Conservation (phyloP, 2,329 filamentous ascomycete genomes). For the Neoascochyta sp. region DNA sequence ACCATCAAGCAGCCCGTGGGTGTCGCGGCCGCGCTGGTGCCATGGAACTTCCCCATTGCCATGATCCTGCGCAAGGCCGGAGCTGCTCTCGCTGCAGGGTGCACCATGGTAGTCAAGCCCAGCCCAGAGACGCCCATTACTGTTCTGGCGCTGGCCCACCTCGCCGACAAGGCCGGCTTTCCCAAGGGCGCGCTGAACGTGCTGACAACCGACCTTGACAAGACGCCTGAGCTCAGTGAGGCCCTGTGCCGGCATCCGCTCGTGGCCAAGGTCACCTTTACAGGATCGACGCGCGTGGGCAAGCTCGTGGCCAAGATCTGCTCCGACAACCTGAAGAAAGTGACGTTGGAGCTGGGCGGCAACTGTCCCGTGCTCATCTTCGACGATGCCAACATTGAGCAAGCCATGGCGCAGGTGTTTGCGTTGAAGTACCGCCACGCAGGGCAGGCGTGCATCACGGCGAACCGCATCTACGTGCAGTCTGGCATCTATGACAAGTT, state of each 20-base stretch:
- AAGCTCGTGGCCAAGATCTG: slow-evolving; percentile 61
- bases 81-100: slow-evolving; percentile 67
- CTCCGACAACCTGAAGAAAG: slow-evolving; percentile 59
- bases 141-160: slow-evolving; percentile 36
- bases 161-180: slow-evolving; percentile 45
- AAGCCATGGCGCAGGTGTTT: slow-evolving; percentile 48
- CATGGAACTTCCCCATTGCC: slow-evolving; percentile 70
- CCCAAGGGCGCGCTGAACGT: slow-evolving; percentile 60
- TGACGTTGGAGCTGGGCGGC: slow-evolving; percentile 61
- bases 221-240: slow-evolving; percentile 53
- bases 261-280: slow-evolving; percentile 62
- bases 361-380: slow-evolving; percentile 65
- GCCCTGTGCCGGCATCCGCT: slow-evolving; percentile 55
- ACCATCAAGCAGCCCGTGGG: slow-evolving; percentile 73
- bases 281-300: slow-evolving; percentile 55
- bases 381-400: slow-evolving; percentile 60
- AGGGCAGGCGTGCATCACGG: slow-evolving; percentile 63
- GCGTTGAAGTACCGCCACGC: slow-evolving; percentile 57
- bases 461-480: slow-evolving; percentile 64
- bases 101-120: slow-evolving; percentile 62
- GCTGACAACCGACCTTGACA: slow-evolving; percentile 56
- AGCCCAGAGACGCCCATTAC: slow-evolving; percentile 43
- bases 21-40: slow-evolving; percentile 64
- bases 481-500: slow-evolving; percentile 60
- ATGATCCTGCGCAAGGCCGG: slow-evolving; percentile 66